Percentiles rank a stretch among this genome's conserved stretches.
Conservation (phyloP, 805 yeast genomes). For the Zygosaccharomyces siamensis region DNA sequence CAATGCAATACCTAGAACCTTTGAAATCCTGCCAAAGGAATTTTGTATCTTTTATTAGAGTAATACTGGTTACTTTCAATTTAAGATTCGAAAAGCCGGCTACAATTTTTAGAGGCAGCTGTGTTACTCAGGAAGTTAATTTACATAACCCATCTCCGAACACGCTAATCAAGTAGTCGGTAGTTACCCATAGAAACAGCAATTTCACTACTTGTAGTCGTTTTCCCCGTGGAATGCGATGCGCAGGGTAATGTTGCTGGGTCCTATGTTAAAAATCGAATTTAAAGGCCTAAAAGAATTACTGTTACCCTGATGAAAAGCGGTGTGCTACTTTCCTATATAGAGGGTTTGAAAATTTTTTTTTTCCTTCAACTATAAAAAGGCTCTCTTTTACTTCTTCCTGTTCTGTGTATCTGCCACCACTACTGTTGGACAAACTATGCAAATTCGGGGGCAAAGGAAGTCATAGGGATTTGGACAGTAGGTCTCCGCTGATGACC, state of each 20-base stretch:
- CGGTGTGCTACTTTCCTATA: neutral
- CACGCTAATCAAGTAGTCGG: no score
- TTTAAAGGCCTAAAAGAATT: neutral
- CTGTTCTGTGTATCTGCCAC: neutral
- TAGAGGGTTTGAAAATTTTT: constrained; percentile 5
- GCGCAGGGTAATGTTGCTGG: neutral
- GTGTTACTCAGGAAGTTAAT: no score
- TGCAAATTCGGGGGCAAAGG: constrained; percentile 7
- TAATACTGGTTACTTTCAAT: no score
- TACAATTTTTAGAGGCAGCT: no score
- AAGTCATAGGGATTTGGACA: constrained; percentile 9
- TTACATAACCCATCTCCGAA: no score
- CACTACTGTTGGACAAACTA: neutral
- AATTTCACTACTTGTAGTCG: neutral
- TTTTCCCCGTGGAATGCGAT: no score
- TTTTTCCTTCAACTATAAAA: constrained; percentile 4
- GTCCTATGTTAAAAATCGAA: neutral
- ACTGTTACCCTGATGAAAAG: constrained; percentile 1
- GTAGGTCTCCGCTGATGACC: constrained; percentile 35
- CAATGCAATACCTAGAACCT: no score
- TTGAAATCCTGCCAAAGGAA: no score
- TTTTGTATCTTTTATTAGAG: no score
- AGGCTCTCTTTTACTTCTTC: neutral
- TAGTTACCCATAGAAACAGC: neutral
- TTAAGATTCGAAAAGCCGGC: no score